Evolutionary conservation across 805 yeast species (phyloP).

Genomic region (Groenewaldozyma salmanticensis): DNA sequence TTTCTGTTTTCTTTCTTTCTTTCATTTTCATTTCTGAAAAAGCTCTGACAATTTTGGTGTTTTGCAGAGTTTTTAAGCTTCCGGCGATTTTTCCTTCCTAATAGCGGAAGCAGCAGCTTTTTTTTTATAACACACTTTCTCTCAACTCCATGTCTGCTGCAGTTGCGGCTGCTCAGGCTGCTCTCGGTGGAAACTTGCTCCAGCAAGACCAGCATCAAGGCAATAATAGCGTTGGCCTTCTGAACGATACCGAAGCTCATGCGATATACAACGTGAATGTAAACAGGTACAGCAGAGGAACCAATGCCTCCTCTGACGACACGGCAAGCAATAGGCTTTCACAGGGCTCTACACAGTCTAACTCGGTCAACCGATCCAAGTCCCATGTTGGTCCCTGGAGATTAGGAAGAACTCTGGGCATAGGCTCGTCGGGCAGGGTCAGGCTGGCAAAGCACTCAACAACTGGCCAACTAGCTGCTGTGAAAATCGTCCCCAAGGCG

Average conservation of each 20-base stretch:
- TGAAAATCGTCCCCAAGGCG: constrained; percentile 88
- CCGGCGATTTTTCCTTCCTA: too few relatives aligned
- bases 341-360: constrained; percentile 29
- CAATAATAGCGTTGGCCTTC: too few relatives aligned
- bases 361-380: constrained; percentile 37
- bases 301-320: not conserved
- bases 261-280: not conserved
- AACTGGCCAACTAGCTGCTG: constrained; percentile 89
- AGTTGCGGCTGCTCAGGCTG: constrained; percentile 1
- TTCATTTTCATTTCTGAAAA: too few relatives aligned
- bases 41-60: too few relatives aligned
- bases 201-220: too few relatives aligned
- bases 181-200: constrained; percentile 1
- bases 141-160: constrained; percentile 8
- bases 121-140: too few relatives aligned
- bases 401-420: constrained; percentile 84
- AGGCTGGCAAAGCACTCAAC: constrained; percentile 78
- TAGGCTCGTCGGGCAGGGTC: constrained; percentile 96
- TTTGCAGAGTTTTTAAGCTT: too few relatives aligned
- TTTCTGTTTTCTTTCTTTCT: too few relatives aligned
- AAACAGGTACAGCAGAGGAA: not conserved
- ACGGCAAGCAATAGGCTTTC: constrained; percentile 33
- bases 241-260: not conserved
- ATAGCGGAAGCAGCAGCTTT: too few relatives aligned
- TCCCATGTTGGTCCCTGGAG: constrained; percentile 92